Evolutionary conservation across 1,139 yeast genomes (phyloP).

Genomic region (Sugiyamaella pinicola): DNA sequence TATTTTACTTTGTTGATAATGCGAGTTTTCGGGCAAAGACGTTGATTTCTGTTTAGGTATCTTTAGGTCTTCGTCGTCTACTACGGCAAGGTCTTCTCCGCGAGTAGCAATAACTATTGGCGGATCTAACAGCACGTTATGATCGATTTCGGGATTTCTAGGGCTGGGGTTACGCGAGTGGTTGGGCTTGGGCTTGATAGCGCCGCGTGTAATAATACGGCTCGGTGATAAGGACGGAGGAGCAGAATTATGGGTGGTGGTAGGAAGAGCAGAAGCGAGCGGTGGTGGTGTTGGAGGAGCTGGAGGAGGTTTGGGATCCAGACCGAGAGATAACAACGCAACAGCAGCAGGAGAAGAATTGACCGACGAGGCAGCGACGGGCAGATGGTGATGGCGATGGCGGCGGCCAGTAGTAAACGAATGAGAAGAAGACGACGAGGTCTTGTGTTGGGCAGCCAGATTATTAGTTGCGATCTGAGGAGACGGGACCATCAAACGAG

Average conservation of each 20-base stretch:
- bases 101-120: not conserved
- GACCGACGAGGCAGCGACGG: not conserved
- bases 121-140: conserved; percentile 12
- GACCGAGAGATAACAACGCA: conserved; percentile 27
- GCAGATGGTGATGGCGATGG: not conserved
- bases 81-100: not conserved
- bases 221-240: conserved; percentile 2
- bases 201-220: conserved; percentile 1
- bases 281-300: not conserved
- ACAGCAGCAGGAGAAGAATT: conserved; percentile 12
- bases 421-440: conserved; percentile 2
- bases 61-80: not conserved
- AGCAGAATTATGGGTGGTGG: not conserved
- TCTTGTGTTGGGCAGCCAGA: conserved; percentile 5
- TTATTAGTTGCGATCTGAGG: conserved; percentile 11
- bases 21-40: not conserved
- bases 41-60: too few species aligned
- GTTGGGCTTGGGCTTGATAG: conserved; percentile 9
- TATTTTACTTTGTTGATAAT: not conserved
- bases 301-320: conserved; percentile 8
- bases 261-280: not conserved
- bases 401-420: conserved; percentile 4
- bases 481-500: conserved; percentile 13
- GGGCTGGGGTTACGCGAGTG: not conserved
- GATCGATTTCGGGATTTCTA: not conserved